phyloP scores from a whole-genome alignment of 805 yeast species.

The Spencermartinsiella europaea region DNA sequence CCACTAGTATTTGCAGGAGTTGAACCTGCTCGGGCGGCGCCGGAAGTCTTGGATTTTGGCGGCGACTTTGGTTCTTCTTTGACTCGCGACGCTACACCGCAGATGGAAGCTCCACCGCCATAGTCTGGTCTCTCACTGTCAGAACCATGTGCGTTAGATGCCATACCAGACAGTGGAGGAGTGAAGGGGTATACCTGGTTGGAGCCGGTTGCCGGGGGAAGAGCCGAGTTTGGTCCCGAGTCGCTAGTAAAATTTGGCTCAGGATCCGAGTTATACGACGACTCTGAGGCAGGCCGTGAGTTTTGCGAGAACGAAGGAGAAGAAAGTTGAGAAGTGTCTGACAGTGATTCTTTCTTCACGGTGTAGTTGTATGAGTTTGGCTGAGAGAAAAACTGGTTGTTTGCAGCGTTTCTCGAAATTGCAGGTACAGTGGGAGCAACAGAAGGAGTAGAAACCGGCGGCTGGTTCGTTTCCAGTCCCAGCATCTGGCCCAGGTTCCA shows the following conservation, averaged over 20 bases:
- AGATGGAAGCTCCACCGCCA: not conserved
- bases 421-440: not conserved
- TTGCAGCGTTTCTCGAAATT: not conserved
- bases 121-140: not conserved
- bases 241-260: not conserved
- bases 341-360: not conserved
- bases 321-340: constrained; percentile 5
- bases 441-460: constrained; percentile 1
- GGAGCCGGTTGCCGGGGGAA: not conserved
- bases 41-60: not conserved
- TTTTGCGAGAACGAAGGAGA: constrained; percentile 1
- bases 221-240: not conserved
- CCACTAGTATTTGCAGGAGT: constrained; percentile 1
- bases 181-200: not conserved
- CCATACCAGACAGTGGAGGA: not conserved
- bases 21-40: too few species aligned
- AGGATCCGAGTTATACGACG: constrained; percentile 3
- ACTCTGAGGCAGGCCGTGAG: not conserved
- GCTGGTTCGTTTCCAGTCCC: not conserved
- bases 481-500: constrained; percentile 2
- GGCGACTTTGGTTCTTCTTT: not conserved
- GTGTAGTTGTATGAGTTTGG: not conserved
- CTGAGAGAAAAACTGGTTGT: not conserved
- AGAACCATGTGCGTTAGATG: not conserved
- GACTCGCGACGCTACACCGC: not conserved